Evolutionary conservation across 2,329 filamentous ascomycete genomes (phyloP).

Genomic region (Talaromyces verruculosus): DNA sequence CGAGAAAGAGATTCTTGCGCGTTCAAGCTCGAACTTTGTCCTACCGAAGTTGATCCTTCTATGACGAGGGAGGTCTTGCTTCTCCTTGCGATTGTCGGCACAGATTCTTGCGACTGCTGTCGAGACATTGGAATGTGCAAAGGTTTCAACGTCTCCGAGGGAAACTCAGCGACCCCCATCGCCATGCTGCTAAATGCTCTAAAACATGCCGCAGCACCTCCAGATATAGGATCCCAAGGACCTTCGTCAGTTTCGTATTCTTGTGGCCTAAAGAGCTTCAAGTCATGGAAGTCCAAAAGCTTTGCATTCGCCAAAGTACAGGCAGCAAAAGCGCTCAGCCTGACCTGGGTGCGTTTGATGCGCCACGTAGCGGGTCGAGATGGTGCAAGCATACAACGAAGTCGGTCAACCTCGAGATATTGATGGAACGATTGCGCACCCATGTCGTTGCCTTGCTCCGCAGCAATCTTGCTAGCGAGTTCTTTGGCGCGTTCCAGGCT

Average conservation of each 20-base stretch:
- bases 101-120: slow-evolving; percentile 6
- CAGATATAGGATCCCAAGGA: slow-evolving; percentile 75
- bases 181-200: slow-evolving; percentile 66
- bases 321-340: slow-evolving; percentile 71
- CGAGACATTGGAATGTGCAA: background rate
- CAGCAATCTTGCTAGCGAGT: slow-evolving; percentile 63
- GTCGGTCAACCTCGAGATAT: slow-evolving; percentile 62
- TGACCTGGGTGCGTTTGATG: slow-evolving; percentile 64
- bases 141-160: slow-evolving; percentile 6
- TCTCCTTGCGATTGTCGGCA: background rate
- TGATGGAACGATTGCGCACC: slow-evolving; percentile 70
- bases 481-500: slow-evolving; percentile 57
- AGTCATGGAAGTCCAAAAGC: slow-evolving; percentile 65
- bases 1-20: slow-evolving; percentile 3
- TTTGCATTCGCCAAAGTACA: slow-evolving; percentile 65
- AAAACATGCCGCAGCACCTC: slow-evolving; percentile 71
- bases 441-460: slow-evolving; percentile 63
- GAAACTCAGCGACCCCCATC: slow-evolving; percentile 10
- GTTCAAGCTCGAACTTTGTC: slow-evolving; percentile 1
- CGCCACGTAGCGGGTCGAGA: slow-evolving; percentile 72
- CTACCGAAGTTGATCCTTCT: background rate
- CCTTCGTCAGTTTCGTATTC: slow-evolving; percentile 78
- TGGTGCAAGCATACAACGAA: slow-evolving; percentile 70
- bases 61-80: background rate
- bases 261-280: slow-evolving; percentile 65